Base-by-base conservation (phyloP, 257 asterid genomes). In the Salvia miltiorrhiza region DNA sequence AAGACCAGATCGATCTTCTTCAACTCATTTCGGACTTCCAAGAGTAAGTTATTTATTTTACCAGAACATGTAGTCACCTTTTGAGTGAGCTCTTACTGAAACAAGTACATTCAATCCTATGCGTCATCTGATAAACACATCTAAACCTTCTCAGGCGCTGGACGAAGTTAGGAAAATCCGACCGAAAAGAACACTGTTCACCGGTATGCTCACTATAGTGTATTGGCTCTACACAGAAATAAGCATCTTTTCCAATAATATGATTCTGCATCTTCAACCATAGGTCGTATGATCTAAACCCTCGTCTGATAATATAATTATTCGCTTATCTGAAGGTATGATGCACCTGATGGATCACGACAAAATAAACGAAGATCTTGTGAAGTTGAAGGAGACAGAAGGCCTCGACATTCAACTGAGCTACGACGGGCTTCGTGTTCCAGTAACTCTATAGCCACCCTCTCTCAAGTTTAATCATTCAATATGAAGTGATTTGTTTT, bases 341-440 rank as follows among this genome's bases (percentile, higher is more conserved):
- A 94, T 91, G 97, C 97, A 94, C 80, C 78, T 89, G 60, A 94
- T 94, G 99, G 99, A 94, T 75, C 97, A 94, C 33, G 96, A 91
- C 11, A 83, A 74, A 73, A 84, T 89, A 40, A 94, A 79, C 24
- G 88, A 82, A 70, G 80, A 73, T 66, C 90, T 94, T 6, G 7
- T 79, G 76, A 82, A 84, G 78, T 72, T 94, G 82, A 86, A 74
- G 79, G 96, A 89, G 57, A 77, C 76, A 0, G 97, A 94, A 86
- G 96, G 95, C 13, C 86, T 94, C 6, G 95, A 91, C 57, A 75
- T 85, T 11, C 85, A 94, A 70, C 97, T 94, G 73, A 91, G 99
- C 83, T 84, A 84, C 69, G 99, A 94, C 4, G 99, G 97, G 7
- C 95, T 91, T 69, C 87, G 96, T 17, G 85, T 91, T 52, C 95